Conservation (phyloP, 495 filamentous ascomycete species). For the Cetradonia linearis region DNA sequence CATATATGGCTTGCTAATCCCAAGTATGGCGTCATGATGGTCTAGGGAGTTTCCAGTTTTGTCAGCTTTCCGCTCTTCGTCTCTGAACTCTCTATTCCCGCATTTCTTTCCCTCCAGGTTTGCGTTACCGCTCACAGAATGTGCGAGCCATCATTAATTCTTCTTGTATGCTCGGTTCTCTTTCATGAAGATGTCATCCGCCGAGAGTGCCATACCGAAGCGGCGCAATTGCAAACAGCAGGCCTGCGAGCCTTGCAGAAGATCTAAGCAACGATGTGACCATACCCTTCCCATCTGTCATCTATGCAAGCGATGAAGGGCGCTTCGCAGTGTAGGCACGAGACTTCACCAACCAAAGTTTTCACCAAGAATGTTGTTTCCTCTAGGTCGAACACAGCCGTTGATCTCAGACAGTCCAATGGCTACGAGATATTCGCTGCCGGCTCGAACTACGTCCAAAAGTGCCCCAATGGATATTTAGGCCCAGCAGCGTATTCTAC, state of each 20-base stretch:
- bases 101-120: not conserved
- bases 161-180: not conserved
- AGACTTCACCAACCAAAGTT: not conserved
- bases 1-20: not conserved
- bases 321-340: not conserved
- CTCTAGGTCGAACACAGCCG: not conserved
- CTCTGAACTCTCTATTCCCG: not conserved
- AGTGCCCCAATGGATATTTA: constrained; percentile 1
- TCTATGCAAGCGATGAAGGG: constrained; percentile 2
- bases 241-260: constrained; percentile 6
- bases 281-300: not conserved
- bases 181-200: not conserved
- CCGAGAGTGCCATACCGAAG: not conserved
- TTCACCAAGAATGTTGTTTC: no score
- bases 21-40: not conserved
- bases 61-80: not conserved
- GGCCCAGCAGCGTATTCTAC: not conserved
- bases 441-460: not conserved
- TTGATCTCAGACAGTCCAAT: not conserved
- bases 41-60: not conserved
- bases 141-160: no score
- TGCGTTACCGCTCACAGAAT: not conserved
- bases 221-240: constrained; percentile 7
- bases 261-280: not conserved
- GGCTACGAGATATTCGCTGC: constrained; percentile 2